Base-by-base conservation (phyloP, 257 asterid genomes). In the Solanum rostratum region DNA sequence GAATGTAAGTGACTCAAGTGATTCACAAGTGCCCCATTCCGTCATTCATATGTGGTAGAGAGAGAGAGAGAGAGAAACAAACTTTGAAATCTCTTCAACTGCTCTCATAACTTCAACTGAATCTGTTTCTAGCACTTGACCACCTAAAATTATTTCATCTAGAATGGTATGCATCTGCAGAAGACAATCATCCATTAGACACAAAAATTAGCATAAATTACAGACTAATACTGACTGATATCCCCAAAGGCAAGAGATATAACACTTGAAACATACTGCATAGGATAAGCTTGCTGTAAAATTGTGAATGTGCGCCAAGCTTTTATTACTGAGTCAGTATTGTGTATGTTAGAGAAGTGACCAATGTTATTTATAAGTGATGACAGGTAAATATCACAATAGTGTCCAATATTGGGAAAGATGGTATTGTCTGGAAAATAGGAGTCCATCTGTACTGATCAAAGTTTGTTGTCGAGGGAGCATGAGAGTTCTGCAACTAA, bases 111-210 rank as follows among this genome's bases (percentile, higher is more conserved):
- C 86, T 86, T 86, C 87, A 22, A 53, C 20, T n/a, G 88, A 52
- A 86, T 80, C 86, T 54, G 91, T 88, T 81, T 86, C 88, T 39
- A 86, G 73, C 39, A 88, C 89, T 74, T 88, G 91, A 54, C 91
- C 91, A 70, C 89, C 89, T n/a, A 85, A 85, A 68, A 86, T 16
- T 33, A 88, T 86, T 84, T 86, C 91, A 83, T 88, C 91, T 41
- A 88, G 73, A 62, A 88, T 83, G 37, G 55, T 80, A 59, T 88
- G 91, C 86, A 85, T 84, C 90, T 89, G 88, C 52, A 50, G 27
- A 30, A 73, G 82, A 49, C 63, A 78, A 27, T 16, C 82, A 27
- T 50, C n/a, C 82, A 78, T 24, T 27, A 78, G 45, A 76, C 45
- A 76, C 22, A 71, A 71, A 76, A 3, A 27, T 5, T 2, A 33